Percentiles rank a stretch among this genome's conserved stretches.
These are phyloP conservation scores for Medicago truncatula DNA, from an alignment of 306 rosid species.

Conservation along the genomic window MtrunA17r5.0-ANR NC_053045.1:32564001-32564500, in stretches of 20 bases:
- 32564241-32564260: background rate
- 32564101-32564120: background rate
- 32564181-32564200: background rate
- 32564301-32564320: background rate
- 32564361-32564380: background rate
- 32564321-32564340: background rate
- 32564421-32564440: background rate
- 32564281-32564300: background rate
- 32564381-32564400: background rate
- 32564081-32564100: background rate
- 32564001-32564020: background rate
- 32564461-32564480: background rate
- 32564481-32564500: conserved; percentile 5
- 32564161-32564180: background rate
- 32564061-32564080: background rate
- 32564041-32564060: background rate
- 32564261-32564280: background rate
- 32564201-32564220: background rate
- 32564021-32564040: background rate
- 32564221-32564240: background rate
- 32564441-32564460: background rate
- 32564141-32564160: background rate
- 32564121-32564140: background rate
- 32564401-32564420: background rate
- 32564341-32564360: background rate